Evolutionary conservation across 805 yeast genomes (phyloP), one percentile per base, ranked within the genome.

Genomic region (Barnettozyma pratensis): DNA sequence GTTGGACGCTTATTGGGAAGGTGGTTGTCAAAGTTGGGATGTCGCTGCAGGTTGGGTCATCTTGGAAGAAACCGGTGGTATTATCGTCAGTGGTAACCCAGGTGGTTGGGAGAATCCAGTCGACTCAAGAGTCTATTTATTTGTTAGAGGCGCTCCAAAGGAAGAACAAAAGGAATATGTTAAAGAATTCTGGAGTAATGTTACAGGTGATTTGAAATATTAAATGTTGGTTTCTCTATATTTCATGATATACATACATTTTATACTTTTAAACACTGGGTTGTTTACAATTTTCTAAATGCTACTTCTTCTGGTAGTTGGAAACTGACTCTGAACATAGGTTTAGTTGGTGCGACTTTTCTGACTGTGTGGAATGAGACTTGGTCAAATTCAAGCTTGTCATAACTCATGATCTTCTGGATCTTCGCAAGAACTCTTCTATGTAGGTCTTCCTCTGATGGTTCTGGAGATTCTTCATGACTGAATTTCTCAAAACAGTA

Each of bases 281-380:
- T 5, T 14, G 7, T 29, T 27, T 30, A 42, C 11, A 39, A 12
- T 36, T 47, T 50, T 54, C 64, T 62, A 46, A 82, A 83, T 7
- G 86, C 88, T 46, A 84, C 81, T 49, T 75, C 80, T 55, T 72
- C 74, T 0, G 96, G 95, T 32, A 94, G 72, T 58, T 66, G 65
- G 66, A 91, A 91, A 6, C 90, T 73, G 4, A 89, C 86, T 67
- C 97, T 89, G 63, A 79, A 91, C 99, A 94, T 94, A 34, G 92
- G 92, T 62, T 94, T 94, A 6, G 97, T 88, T 4, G 99, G 99
- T 1, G 99, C 92, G 7, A 94, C 99, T 63, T 83, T 84, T 62
- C 99, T 80, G 8, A 94, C 99, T 54, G 85, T 70, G 60, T 92
- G 98, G 67, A 92, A 86, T 0, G 67, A 60, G 37, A 86, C 66